Percentiles rank a stretch among this genome's conserved stretches.
Evolutionary conservation across 768 basidiomycete species (phyloP).

Genomic region (Hebeloma cylindrosporum): DNA sequence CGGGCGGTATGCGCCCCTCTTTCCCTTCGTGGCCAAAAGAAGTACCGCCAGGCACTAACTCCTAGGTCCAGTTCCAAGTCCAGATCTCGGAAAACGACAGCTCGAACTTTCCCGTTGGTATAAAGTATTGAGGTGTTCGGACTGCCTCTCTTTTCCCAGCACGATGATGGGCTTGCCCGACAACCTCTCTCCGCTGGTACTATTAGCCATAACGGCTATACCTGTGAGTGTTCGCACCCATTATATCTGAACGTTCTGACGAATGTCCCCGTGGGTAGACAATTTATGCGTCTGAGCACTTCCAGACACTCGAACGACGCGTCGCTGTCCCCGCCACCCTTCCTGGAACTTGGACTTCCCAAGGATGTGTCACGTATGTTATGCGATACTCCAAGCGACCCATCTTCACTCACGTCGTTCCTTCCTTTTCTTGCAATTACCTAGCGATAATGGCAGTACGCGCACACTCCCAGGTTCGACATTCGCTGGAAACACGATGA

Average conservation of each 20-base stretch:
- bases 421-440: constrained; percentile 7
- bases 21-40: constrained; percentile 19
- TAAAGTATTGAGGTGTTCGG: constrained; percentile 17
- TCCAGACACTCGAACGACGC: constrained; percentile 33
- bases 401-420: constrained; percentile 1
- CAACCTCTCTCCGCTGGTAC: constrained; percentile 32
- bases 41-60: constrained; percentile 24
- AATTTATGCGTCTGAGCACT: constrained; percentile 22
- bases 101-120: constrained; percentile 32
- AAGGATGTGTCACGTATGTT: constrained; percentile 63
- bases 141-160: constrained; percentile 13
- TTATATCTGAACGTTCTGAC: constrained; percentile 15
- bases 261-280: constrained; percentile 28
- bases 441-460: constrained; percentile 55
- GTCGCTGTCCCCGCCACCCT: constrained; percentile 43
- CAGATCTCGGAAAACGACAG: constrained; percentile 15
- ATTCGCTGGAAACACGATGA: constrained; percentile 54
- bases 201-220: constrained; percentile 36
- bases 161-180: constrained; percentile 33
- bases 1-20: constrained; percentile 11
- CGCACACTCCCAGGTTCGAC: constrained; percentile 57
- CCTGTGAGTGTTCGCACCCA: constrained; percentile 32
- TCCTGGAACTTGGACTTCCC: constrained; percentile 54
- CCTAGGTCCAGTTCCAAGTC: constrained; percentile 28
- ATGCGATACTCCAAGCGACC: background rate